Percentiles rank a stretch among this genome's conserved stretches.
Evolutionary conservation across 192 early-diverging fungal species (phyloP).

Genomic region (Chytriomyces hyalinus): DNA sequence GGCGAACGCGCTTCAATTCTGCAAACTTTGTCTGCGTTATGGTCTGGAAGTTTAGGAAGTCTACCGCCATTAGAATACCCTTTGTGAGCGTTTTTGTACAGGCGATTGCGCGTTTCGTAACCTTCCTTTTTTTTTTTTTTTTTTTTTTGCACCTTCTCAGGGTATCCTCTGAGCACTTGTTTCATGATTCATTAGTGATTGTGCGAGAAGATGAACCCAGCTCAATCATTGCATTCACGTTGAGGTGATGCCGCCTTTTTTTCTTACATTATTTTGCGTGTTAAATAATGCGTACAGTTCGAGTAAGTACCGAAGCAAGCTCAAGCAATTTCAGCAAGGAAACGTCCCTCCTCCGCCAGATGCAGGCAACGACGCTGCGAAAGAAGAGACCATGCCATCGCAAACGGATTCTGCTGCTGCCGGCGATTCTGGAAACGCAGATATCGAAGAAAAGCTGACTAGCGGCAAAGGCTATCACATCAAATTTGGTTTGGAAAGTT

Average conservation of each 20-base stretch:
- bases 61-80: slow-evolving; percentile 76
- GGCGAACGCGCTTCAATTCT: slow-evolving; percentile 69
- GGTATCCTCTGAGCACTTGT: slow-evolving; percentile 81
- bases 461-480: slow-evolving; percentile 76
- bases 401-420: slow-evolving; percentile 25
- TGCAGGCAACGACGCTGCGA: too few species aligned
- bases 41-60: slow-evolving; percentile 70
- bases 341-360: slow-evolving; percentile 1
- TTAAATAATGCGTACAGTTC: slow-evolving; percentile 23
- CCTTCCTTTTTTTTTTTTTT: slow-evolving; percentile 3
- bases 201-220: slow-evolving; percentile 57
- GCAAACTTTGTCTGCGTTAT: slow-evolving; percentile 76
- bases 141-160: slow-evolving; percentile 27
- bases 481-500: slow-evolving; percentile 64
- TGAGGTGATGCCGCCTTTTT: slow-evolving; percentile 28
- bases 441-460: slow-evolving; percentile 70
- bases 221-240: slow-evolving; percentile 57
- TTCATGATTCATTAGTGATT: slow-evolving; percentile 55
- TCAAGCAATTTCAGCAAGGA: slow-evolving; percentile 29
- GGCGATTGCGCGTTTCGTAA: background rate
- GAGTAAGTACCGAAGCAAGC: slow-evolving; percentile 22
- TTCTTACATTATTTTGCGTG: background rate
- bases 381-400: background rate
- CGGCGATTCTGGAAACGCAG: slow-evolving; percentile 40
- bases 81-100: slow-evolving; percentile 53